A percentile compares a stretch with the other conserved stretches of the same genome.
Evolutionary conservation across 2,329 filamentous ascomycete genomes (phyloP).

Genomic region (Stachybotrys echinatus): DNA sequence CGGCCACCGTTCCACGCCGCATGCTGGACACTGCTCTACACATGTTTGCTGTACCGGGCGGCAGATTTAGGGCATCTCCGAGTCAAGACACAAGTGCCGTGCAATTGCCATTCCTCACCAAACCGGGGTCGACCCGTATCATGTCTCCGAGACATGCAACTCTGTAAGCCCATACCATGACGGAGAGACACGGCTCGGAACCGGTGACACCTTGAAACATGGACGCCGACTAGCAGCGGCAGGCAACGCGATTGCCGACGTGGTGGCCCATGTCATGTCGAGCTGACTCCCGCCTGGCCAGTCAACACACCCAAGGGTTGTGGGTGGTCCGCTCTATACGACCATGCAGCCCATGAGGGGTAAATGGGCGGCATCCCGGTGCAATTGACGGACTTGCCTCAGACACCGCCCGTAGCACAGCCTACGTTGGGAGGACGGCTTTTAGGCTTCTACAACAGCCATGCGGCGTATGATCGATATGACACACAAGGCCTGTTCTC

Average conservation of each 20-base stretch:
- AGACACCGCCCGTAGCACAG: not conserved
- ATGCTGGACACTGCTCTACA: not conserved
- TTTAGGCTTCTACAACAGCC: not conserved
- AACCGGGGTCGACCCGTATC: not conserved
- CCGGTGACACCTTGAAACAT: not conserved
- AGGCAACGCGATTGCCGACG: not conserved
- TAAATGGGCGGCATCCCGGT: not conserved
- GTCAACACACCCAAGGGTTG: too few species aligned
- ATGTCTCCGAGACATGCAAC: too few species aligned
- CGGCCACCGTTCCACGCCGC: too few species aligned
- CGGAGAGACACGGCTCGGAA: not conserved
- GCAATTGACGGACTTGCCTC: not conserved
- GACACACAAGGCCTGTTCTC: too few species aligned
- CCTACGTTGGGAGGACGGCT: not conserved
- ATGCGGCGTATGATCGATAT: not conserved
- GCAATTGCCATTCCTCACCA: not conserved
- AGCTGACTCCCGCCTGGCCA: too few species aligned
- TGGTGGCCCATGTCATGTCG: too few species aligned
- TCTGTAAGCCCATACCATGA: too few species aligned
- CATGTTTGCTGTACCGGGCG: not conserved
- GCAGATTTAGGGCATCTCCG: not conserved
- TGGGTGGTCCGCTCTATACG: too few species aligned
- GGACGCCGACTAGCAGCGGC: not conserved
- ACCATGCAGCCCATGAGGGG: too few species aligned
- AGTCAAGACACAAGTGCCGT: not conserved